These are phyloP conservation scores for Zanthoxylum bungeanum DNA, from an alignment of 345 rosid species.

Conservation along the genomic window DNA sequence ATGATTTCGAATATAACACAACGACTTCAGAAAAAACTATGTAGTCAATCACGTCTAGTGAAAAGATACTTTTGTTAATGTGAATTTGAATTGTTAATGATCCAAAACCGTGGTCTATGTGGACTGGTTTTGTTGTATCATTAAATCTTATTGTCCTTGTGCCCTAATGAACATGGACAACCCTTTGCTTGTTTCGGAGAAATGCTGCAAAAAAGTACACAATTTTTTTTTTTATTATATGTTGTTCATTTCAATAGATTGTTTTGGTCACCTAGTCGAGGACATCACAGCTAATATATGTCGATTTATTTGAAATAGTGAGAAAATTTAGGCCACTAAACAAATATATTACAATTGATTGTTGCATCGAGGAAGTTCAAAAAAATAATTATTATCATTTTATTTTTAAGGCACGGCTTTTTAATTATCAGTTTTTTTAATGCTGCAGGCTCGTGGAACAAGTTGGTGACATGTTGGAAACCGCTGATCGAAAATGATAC, in stretches of 20 bases:
- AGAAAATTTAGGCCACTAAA: neutral
- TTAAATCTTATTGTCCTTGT: slow-evolving; percentile 5
- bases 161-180: slow-evolving; percentile 1
- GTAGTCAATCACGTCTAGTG: too few relatives aligned
- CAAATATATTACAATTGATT: neutral
- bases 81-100: neutral
- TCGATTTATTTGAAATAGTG: slow-evolving; percentile 13
- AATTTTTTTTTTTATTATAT: neutral
- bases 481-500: too few relatives aligned
- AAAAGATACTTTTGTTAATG: too few relatives aligned
- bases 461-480: slow-evolving; percentile 14
- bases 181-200: neutral
- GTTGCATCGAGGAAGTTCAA: slow-evolving; percentile 4
- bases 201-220: slow-evolving; percentile 7
- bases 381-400: neutral
- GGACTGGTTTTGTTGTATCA: neutral
- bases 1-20: too few relatives aligned
- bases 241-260: neutral
- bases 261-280: slow-evolving; percentile 3
- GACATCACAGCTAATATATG: slow-evolving; percentile 21
- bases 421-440: neutral
- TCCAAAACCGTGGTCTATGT: neutral
- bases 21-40: too few relatives aligned
- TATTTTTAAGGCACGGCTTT: neutral
- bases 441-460: slow-evolving; percentile 7